Evolutionary conservation across 257 asterid genomes (phyloP).

Genomic region (Verbascum thapsus): DNA sequence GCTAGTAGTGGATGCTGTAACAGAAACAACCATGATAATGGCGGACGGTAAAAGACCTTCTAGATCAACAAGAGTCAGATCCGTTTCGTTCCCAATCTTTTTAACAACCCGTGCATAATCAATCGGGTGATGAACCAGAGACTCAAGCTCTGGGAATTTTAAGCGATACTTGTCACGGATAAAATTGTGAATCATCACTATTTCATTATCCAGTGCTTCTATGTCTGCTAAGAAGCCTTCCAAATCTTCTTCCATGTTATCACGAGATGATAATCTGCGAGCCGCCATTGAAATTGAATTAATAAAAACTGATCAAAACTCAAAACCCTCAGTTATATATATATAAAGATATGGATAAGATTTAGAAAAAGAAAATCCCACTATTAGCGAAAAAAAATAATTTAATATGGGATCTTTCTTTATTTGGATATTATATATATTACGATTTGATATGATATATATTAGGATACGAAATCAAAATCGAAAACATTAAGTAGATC

Average conservation of each 20-base stretch:
- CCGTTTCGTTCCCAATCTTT: conserved; percentile 85
- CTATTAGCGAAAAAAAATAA: too few species aligned
- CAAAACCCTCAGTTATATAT: too few species aligned
- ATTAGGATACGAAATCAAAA: too few species aligned
- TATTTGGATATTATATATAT: too few species aligned
- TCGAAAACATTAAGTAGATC: too few species aligned
- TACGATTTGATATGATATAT: too few species aligned
- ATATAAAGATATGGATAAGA: too few species aligned
- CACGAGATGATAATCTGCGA: conserved; percentile 45
- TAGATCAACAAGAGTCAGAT: conserved; percentile 89
- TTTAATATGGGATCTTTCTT: too few species aligned
- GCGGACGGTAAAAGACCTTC: conserved; percentile 99
- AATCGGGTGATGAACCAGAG: conserved; percentile 93
- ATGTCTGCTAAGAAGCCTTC: conserved; percentile 44
- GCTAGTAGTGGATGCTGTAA: conserved; percentile 98
- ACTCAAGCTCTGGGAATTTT: conserved; percentile 94
- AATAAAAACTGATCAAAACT: too few species aligned
- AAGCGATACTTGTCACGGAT: too few species aligned
- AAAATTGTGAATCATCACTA: conserved; percentile 85
- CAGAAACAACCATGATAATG: conserved; percentile 92
- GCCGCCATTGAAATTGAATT: conserved; percentile 56
- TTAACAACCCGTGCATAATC: conserved; percentile 95
- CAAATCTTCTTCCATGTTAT: conserved; percentile 82
- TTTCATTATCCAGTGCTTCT: conserved; percentile 88
- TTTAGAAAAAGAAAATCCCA: too few species aligned